Base-by-base conservation (phyloP, 1,284 basidiomycete genomes). In the Dichomitus squalens region DNA sequence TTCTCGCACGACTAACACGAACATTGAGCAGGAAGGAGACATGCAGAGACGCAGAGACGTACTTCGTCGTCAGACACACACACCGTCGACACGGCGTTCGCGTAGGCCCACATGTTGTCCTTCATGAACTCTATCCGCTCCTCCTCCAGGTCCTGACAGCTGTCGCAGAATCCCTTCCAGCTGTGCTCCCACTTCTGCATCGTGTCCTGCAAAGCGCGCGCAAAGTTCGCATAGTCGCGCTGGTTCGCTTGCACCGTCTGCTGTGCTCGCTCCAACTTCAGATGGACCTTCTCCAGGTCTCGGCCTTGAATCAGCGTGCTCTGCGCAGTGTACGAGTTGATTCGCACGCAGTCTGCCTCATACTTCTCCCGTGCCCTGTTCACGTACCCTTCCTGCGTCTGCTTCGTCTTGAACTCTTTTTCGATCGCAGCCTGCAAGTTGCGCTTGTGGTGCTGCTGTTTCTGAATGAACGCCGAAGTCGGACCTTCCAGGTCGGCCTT, bases 41-140 rank as follows among this genome's bases (percentile, higher is more conserved):
- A 1, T 14, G 7, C n/a, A n/a, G 20, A 40, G 14, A 18, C 25
- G 9, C 4, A 14, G 25, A 34, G 14, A 80, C 88, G 64, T 68
- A 94, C 94, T 82, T 97, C 94, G 70, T 99, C 97, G 70, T 99
- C 96, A 20, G 88, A 82, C 12, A 99, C 96, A 69, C 97, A 99
- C 25, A 98, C 92, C 7, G 93, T 93, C 4, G 95, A 97, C 20
- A 98, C 89, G 1, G 91, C 89, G 73, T 99, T 99, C 2, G 96
- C 95, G 71, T 94, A 98, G 31, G 88, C 87, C 96, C 96, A 99
- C 71, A 97, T 82, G 65, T 94, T 93, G 71, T 96, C 92, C 76
- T 97, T 98, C 76, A 92, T 88, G 69, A 97, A 93, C 61, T 95
- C 93, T 70, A 97, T 77, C 14, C 97, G 84, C 60, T 96, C 91